These are phyloP conservation scores for Wickerhamomyces ciferrii DNA, from an alignment of 805 yeast genomes.

Conservation along the genomic window DNA sequence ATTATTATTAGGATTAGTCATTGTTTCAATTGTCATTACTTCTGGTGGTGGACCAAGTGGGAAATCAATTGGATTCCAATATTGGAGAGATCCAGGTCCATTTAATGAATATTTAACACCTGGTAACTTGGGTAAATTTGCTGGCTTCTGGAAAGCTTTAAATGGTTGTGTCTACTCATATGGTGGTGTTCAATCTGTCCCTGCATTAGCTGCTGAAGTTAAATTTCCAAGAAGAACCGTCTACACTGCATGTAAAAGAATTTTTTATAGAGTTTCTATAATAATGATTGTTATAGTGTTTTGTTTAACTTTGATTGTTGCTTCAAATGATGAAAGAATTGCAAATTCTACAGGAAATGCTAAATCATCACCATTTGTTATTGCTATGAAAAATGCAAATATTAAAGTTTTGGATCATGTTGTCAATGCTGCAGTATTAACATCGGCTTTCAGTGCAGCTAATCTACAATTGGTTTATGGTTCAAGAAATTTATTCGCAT, in stretches of 20 bases:
- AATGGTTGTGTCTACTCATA: constrained; percentile 30
- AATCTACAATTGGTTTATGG: constrained; percentile 22
- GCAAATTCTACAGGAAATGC: constrained; percentile 22
- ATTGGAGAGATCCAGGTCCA: constrained; percentile 40
- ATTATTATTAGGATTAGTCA: constrained; percentile 39
- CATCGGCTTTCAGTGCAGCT: constrained; percentile 21
- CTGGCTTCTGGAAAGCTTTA: constrained; percentile 25
- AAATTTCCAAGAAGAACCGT: constrained; percentile 26
- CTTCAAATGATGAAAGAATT: constrained; percentile 21
- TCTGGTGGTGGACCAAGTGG: constrained; percentile 37
- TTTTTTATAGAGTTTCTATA: constrained; percentile 6
- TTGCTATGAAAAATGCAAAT: constrained; percentile 40
- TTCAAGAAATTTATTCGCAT: constrained; percentile 26
- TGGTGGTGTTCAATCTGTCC: constrained; percentile 39
- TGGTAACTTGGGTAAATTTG: constrained; percentile 16
- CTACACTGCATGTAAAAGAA: constrained; percentile 21
- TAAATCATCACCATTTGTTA: constrained; percentile 29
- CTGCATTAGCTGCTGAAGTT: constrained; percentile 32
- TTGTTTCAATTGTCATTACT: constrained; percentile 36
- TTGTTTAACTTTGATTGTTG: constrained; percentile 23
- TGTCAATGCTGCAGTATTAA: constrained; percentile 29
- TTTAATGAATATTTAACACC: constrained; percentile 5
- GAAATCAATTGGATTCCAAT: constrained; percentile 26
- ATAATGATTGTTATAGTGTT: constrained; percentile 23
- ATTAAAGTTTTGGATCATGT: constrained; percentile 27